Base-by-base conservation (phyloP, 371 early-diverging fungal species). In the Cladochytrium tenue region DNA sequence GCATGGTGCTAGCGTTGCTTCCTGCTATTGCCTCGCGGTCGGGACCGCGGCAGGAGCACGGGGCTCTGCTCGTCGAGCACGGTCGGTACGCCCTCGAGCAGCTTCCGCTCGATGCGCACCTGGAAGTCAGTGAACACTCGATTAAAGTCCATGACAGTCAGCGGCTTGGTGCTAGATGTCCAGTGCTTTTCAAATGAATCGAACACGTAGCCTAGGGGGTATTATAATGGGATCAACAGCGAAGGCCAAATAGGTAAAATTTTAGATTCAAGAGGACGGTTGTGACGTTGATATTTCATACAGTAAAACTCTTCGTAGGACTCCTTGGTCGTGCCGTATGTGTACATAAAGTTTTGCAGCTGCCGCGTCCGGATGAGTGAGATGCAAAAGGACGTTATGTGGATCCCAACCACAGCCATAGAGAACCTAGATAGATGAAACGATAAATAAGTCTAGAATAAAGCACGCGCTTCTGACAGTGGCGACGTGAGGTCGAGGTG, bases 381-480 rank as follows among this genome's bases (percentile, higher is more conserved):
- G 17, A 92, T 82, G 13, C 84, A 82, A 67, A 84, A 90, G 36
- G 81, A 78, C 1, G 92, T 88, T 50, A 92, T 88, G 67, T 91
- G 89, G 78, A 93, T 92, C 4, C 94, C 93, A 3, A 88, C 90
- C 64, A 90, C 85, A 23, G 92, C 92, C 71, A 88, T 88, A n/a
- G 90, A 88, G 60, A 90, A 92, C 91, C 89, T 82, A 50, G 32
- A 55, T 15, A 7, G 30, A 1, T 15, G 13, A 59, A 52, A 67
- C 26, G 73, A 51, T 43, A 43, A 20, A 62, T 3, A 17, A 30
- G 31, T n/a, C 25, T 17, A 55, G 31, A 56, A 43, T 43, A 20
- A 43, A 33, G 56, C 4, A 30, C n/a, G 5, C 5, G 4, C 31
- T 31, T 20, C 32, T 57, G 20, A 25, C 3, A 15, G 26, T 10